Evolutionary conservation across 495 filamentous ascomycete genomes (phyloP), one percentile per base, ranked within the genome.

Genomic region (Letharia columbiana): DNA sequence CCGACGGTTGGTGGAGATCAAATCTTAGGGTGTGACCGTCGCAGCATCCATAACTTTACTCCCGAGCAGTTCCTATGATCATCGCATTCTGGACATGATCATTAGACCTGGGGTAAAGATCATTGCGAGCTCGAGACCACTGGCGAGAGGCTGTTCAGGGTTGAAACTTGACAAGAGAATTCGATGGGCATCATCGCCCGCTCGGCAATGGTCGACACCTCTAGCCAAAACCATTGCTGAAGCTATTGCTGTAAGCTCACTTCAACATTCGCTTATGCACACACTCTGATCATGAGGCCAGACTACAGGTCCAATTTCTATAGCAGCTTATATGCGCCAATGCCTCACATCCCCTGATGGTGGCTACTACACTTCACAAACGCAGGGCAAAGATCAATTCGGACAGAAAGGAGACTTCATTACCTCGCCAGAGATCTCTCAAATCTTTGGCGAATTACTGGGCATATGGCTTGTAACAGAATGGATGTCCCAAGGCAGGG

Each of bases 261-360:
- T 35, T 18, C 45, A 54, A 13, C n/a, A 3, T 56, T 6, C 50
- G 60, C 42, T 28, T 64, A 39, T 6, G 58, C 6, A 66, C 31
- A 64, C 60, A 62, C 15, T 40, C 69, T 71, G 60, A 67, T 60
- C 40, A 45, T 62, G 42, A 44, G 58, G 45, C 56, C 64, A 90
- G 84, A 81, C 83, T 62, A 97, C 93, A 20, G 94, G 94, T 4
- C 94, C 94, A 8, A 87, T 97, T 50, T 88, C 94, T 7, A 85
- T 98, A 62, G 92, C 94, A 35, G 84, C 89, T 47, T 98, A 91
- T 76, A 98, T 98, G 94, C 92, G 94, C 72, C 94, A 97, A 86
- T 96, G 93, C 74, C 86, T 98, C 69, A 97, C 92, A 18, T 89
- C 89, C 17, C 87, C 91, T 61, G 79, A 89, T n/a, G 91, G 90